Percentiles rank a stretch among this genome's conserved stretches.
Conservation (phyloP, 2,329 filamentous ascomycete genomes). For the Nigrograna mackinnonii region DNA sequence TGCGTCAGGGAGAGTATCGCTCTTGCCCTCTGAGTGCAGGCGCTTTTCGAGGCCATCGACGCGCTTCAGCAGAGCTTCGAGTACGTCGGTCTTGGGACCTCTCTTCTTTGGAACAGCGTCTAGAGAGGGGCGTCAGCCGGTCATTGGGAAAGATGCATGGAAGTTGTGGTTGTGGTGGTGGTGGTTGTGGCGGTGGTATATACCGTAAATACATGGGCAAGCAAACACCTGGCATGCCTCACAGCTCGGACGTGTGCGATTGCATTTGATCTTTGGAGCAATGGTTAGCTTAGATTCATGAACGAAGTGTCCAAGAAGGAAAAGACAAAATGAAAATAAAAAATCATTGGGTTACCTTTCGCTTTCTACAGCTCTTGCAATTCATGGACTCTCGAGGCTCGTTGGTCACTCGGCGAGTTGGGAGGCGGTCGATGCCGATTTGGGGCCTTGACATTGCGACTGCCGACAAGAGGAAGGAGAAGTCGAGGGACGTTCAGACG, state of each 20-base stretch:
- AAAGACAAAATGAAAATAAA: neutral
- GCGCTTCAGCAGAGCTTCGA: slow-evolving; percentile 81
- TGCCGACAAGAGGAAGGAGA: slow-evolving; percentile 30
- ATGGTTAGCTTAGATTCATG: slow-evolving; percentile 13
- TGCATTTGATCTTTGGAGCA: slow-evolving; percentile 79
- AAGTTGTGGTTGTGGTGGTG: neutral
- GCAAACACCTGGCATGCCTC: slow-evolving; percentile 90
- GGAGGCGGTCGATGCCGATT: slow-evolving; percentile 79
- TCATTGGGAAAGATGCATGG: neutral
- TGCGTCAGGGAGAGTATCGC: slow-evolving; percentile 40
- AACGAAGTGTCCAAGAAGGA: slow-evolving; percentile 8
- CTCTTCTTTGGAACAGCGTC: slow-evolving; percentile 89
- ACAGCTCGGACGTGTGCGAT: slow-evolving; percentile 79
- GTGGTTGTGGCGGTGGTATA: slow-evolving; percentile 8
- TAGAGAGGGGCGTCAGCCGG: slow-evolving; percentile 37
- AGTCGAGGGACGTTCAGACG: slow-evolving; percentile 34
- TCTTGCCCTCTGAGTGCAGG: slow-evolving; percentile 62
- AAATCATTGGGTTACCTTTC: slow-evolving; percentile 66
- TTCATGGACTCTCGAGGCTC: slow-evolving; percentile 92
- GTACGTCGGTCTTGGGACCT: slow-evolving; percentile 86
- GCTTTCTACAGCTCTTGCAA: slow-evolving; percentile 90
- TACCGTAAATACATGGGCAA: slow-evolving; percentile 87
- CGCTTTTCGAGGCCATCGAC: slow-evolving; percentile 84
- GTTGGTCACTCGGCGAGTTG: slow-evolving; percentile 69
- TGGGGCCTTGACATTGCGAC: slow-evolving; percentile 70